Evolutionary conservation across 2,329 filamentous ascomycete species (phyloP).

Genomic region (Westerdykella ornata): DNA sequence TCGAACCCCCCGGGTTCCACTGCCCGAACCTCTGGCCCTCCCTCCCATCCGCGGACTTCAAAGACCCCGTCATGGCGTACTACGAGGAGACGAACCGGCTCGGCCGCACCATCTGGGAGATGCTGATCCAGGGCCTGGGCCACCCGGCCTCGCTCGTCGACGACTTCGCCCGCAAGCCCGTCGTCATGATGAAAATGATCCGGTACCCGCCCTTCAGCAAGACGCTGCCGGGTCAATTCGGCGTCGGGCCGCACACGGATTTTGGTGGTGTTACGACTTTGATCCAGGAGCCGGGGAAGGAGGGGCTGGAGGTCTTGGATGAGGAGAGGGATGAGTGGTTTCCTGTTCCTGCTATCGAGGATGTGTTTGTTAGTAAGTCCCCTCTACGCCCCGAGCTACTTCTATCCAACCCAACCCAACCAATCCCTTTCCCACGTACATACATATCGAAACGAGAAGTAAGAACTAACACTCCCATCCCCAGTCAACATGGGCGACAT

Average conservation of each 20-base stretch:
- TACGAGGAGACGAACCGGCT: conserved; percentile 4
- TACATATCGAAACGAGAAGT: too few relatives aligned
- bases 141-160: conserved; percentile 6
- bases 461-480: background rate
- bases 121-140: conserved; percentile 5
- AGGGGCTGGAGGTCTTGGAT: background rate
- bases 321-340: conserved; percentile 3
- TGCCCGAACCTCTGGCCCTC: conserved; percentile 7
- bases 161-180: conserved; percentile 5
- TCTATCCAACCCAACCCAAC: too few relatives aligned
- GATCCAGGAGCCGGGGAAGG: conserved; percentile 8
- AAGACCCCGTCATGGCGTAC: conserved; percentile 3
- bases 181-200: conserved; percentile 8
- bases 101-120: conserved; percentile 5
- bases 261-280: conserved; percentile 14
- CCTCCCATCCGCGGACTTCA: conserved; percentile 3
- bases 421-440: too few relatives aligned
- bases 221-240: conserved; percentile 6
- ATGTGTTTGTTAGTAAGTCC: conserved; percentile 3
- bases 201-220: conserved; percentile 7
- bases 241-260: conserved; percentile 12
- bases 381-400: too few relatives aligned
- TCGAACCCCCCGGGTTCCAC: conserved; percentile 6
- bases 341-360: conserved; percentile 1
- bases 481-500: conserved; percentile 7